phyloP scores from a whole-genome alignment of 345 rosid species.

The Eucalyptus leucophloia region DNA sequence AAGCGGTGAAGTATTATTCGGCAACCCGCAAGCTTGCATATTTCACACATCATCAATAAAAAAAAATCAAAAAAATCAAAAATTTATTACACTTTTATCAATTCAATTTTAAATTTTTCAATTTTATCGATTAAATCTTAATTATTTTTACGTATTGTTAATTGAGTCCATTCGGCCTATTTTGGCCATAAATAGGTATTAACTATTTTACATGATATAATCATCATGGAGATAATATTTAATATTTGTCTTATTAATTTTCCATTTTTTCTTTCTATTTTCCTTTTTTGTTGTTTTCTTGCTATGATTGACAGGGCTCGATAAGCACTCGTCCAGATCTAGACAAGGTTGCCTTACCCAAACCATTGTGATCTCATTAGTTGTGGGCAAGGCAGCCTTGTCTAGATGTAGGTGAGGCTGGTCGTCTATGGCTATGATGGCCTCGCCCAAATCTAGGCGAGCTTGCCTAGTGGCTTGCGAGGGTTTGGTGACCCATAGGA shows the following conservation, averaged over 20 bases:
- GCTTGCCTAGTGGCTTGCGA: not conserved
- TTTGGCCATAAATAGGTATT: rapidly evolving
- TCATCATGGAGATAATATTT: rapidly evolving
- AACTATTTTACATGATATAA: rapidly evolving
- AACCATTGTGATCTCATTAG: not conserved
- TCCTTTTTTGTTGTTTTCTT: no score
- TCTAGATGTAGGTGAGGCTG: not conserved
- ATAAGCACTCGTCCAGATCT: rapidly evolving
- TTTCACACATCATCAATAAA: not conserved
- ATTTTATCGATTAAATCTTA: no score
- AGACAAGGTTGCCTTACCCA: not conserved
- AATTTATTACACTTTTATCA: no score
- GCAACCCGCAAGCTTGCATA: not conserved
- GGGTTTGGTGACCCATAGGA: rapidly evolving
- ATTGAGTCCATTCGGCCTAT: rapidly evolving
- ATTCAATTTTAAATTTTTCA: rapidly evolving
- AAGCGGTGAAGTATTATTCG: not conserved
- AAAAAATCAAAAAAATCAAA: no score
- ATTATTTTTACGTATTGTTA: rapidly evolving
- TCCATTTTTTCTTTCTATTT: no score
- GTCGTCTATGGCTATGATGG: not conserved
- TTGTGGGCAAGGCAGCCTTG: not conserved
- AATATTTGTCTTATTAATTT: no score
- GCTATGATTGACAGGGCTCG: rapidly evolving
- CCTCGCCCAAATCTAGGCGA: not conserved